phyloP scores from a whole-genome alignment of 1,284 basidiomycete genomes.

The Naganishia liquefaciens region DNA sequence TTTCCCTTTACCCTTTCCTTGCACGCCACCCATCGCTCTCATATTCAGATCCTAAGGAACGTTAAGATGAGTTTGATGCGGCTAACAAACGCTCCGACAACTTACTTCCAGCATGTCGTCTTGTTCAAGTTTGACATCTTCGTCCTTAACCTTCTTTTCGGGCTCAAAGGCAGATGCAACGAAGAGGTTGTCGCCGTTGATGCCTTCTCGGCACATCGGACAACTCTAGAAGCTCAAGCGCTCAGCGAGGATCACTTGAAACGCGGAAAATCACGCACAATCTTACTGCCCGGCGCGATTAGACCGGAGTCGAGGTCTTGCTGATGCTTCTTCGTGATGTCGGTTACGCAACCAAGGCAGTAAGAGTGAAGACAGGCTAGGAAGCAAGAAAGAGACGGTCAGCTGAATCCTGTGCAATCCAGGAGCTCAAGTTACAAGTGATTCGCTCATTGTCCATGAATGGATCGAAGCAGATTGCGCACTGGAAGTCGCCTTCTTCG shows the following conservation, averaged over 20 bases:
- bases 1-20: conserved; percentile 15
- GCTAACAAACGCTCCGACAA: neutral
- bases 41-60: conserved; percentile 11
- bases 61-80: neutral
- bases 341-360: conserved; percentile 46
- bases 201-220: conserved; percentile 47
- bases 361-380: conserved; percentile 47
- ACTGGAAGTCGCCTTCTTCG: conserved; percentile 37
- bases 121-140: conserved; percentile 21
- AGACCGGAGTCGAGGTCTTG: conserved; percentile 14
- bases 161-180: conserved; percentile 44
- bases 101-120: conserved; percentile 8
- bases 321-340: conserved; percentile 39
- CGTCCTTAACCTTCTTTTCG: conserved; percentile 12
- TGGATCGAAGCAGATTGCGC: conserved; percentile 47
- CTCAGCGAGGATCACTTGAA: neutral
- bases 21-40: conserved; percentile 1
- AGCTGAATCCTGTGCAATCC: neutral
- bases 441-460: conserved; percentile 43
- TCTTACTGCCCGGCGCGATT: conserved; percentile 3
- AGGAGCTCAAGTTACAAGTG: conserved; percentile 33
- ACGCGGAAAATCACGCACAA: neutral
- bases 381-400: neutral
- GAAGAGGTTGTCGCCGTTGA: conserved; percentile 44
- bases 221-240: conserved; percentile 36